These are phyloP conservation scores for Gossypium lobatum DNA, from an alignment of 441 rosid species.

Conservation along the genomic window DNA sequence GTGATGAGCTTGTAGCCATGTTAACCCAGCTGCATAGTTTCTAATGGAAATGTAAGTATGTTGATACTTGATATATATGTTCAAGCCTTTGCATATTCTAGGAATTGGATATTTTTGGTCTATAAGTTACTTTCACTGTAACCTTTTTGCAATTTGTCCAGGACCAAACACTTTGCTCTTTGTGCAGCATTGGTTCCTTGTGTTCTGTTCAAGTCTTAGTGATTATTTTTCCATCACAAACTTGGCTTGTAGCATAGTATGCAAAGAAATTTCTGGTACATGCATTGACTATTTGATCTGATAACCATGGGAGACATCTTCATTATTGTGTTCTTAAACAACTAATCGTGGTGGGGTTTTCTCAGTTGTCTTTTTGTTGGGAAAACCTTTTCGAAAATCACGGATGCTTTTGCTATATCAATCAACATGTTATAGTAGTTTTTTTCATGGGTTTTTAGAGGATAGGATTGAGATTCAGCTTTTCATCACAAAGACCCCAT, in stretches of 20 bases:
- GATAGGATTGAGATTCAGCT: background rate
- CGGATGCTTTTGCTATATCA: background rate
- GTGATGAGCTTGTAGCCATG: constrained; percentile 91
- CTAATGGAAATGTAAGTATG: constrained; percentile 36
- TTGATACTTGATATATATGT: background rate
- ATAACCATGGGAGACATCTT: constrained; percentile 14
- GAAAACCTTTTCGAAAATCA: constrained; percentile 1
- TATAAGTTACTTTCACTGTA: background rate
- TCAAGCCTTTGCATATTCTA: constrained; percentile 7
- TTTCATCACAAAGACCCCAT: background rate
- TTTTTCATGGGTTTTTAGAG: background rate
- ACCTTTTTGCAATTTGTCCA: constrained; percentile 4
- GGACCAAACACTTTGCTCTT: background rate
- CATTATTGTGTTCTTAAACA: constrained; percentile 34
- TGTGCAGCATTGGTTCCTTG: background rate
- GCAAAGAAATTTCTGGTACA: background rate
- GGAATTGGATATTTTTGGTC: constrained; percentile 9
- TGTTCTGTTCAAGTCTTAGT: background rate
- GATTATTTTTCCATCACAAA: background rate
- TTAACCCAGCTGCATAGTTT: constrained; percentile 93
- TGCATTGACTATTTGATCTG: background rate
- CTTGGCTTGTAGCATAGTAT: background rate
- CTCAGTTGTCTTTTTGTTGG: constrained; percentile 19
- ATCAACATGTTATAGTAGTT: background rate
- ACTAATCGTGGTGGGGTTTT: constrained; percentile 34